Evolutionary conservation across 2,329 filamentous ascomycete genomes (phyloP).

Genomic region (Sporothrix humicola): DNA sequence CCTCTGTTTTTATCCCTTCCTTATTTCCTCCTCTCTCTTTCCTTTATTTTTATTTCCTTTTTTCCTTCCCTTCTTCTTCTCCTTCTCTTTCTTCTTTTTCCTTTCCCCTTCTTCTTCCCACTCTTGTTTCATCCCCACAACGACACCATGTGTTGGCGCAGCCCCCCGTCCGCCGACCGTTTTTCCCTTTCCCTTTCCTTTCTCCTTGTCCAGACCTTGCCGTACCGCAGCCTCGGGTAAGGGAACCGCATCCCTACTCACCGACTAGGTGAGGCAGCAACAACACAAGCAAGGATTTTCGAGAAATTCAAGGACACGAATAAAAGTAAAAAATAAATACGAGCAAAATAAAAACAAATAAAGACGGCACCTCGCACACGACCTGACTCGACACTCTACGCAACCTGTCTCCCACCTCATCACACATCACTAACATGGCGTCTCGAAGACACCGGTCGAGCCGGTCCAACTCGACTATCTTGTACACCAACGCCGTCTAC

Average conservation of each 20-base stretch:
- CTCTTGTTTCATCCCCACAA: slow-evolving; percentile 9
- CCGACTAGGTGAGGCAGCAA: slow-evolving; percentile 22
- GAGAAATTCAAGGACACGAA: not conserved
- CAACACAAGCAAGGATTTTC: not conserved
- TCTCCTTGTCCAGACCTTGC: slow-evolving; percentile 15
- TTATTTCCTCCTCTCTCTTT: slow-evolving; percentile 16
- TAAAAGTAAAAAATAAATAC: not conserved
- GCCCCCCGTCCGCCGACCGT: slow-evolving; percentile 27
- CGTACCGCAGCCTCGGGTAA: slow-evolving; percentile 30
- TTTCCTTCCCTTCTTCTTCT: not conserved
- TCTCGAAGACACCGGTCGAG: slow-evolving; percentile 55
- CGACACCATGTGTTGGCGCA: slow-evolving; percentile 34
- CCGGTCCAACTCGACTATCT: slow-evolving; percentile 51
- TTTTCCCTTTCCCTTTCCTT: not conserved
- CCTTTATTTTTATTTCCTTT: not conserved
- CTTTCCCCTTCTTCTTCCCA: not conserved
- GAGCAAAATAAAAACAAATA: not conserved
- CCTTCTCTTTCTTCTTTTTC: not conserved
- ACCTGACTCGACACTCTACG: not conserved
- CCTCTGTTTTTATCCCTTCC: not conserved
- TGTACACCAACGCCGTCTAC: slow-evolving; percentile 77
- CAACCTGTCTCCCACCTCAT: no score
- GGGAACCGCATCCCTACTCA: slow-evolving; percentile 17
- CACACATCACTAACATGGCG: slow-evolving; percentile 42
- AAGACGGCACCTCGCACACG: not conserved